Evolutionary conservation across 768 basidiomycete genomes (phyloP).

Genomic region (Serendipita indica): DNA sequence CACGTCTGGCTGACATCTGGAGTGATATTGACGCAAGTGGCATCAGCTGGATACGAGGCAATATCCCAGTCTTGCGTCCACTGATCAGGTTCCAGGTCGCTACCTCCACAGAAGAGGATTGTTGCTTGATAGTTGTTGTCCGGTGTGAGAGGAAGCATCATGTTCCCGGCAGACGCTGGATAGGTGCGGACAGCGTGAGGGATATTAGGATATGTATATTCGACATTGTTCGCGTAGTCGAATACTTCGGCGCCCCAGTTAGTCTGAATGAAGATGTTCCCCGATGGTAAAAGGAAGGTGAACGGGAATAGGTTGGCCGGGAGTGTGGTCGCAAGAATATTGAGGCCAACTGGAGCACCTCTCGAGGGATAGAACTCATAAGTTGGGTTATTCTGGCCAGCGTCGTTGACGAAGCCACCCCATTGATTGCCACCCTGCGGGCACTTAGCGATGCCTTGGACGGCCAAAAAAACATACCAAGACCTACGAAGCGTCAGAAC

Average conservation of each 20-base stretch:
- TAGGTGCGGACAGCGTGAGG: slow-evolving; percentile 67
- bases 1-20: slow-evolving; percentile 49
- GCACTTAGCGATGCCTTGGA: not conserved
- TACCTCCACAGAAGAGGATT: slow-evolving; percentile 82
- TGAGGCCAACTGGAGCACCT: slow-evolving; percentile 28
- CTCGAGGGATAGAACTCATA: slow-evolving; percentile 67
- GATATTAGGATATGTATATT: slow-evolving; percentile 56
- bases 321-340: slow-evolving; percentile 47
- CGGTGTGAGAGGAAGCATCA: slow-evolving; percentile 83
- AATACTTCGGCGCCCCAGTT: slow-evolving; percentile 50
- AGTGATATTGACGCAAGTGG: slow-evolving; percentile 45
- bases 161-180: slow-evolving; percentile 75
- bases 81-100: slow-evolving; percentile 34
- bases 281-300: slow-evolving; percentile 58
- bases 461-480: not conserved
- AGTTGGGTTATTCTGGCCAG: slow-evolving; percentile 64
- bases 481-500: not conserved
- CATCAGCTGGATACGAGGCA: slow-evolving; percentile 24
- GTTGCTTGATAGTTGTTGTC: slow-evolving; percentile 79
- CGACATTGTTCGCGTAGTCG: slow-evolving; percentile 38
- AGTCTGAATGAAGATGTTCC: slow-evolving; percentile 68
- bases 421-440: slow-evolving; percentile 26
- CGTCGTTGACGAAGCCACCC: slow-evolving; percentile 61
- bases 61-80: slow-evolving; percentile 19
- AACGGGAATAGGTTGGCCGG: slow-evolving; percentile 69